Base-by-base conservation (phyloP, 192 early-diverging fungal species). In the Haplosporangium gracile region DNA sequence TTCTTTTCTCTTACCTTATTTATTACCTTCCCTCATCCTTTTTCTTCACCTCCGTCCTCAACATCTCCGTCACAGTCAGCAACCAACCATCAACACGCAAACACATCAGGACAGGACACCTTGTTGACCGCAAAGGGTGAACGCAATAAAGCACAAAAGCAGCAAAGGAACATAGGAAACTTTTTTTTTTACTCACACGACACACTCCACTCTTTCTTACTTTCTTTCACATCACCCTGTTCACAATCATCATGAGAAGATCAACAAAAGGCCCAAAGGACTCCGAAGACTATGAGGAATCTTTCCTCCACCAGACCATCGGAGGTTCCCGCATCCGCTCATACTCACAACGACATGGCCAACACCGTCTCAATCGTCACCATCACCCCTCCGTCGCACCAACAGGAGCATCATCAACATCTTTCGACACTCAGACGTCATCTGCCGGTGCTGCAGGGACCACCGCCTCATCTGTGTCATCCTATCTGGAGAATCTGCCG, bases 401-500 rank as follows among this genome's bases (percentile, higher is more conserved):
- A 42, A 10, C 68, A 13, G 72, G 71, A 18, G 16, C 84, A 32
- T 34, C 72, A 13, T 77, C 76, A 10, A 24, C 84, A 24, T 47
- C 78, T 42, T 72, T 36, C 18, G 43, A 75, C 18, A 38, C 72
- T 22, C n/a, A 74, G 32, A n/a, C 18, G 38, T 47, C 82, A 15
- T 47, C 55, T 73, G 42, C 60, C 1, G 77, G 82, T 39, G 63
- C 78, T 36, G 68, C 78, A 42, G 74, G 77, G 0, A n/a, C 78
- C 7, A 60, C 78, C 36, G 77, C 74, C 26, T 80, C 83, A 1
- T 75, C 83, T 9, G 83, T 85, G 16, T 85, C 83, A 24, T 69
- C 78, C 40, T 85, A 85, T 70, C 83, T 85, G 5, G 83, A 85
- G 40, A 74, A 80, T 24, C 42, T 85, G 36, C 83, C 83, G 7